Conservation (phyloP, 148 eudicot species). For the Chenopodium suecicum region DNA sequence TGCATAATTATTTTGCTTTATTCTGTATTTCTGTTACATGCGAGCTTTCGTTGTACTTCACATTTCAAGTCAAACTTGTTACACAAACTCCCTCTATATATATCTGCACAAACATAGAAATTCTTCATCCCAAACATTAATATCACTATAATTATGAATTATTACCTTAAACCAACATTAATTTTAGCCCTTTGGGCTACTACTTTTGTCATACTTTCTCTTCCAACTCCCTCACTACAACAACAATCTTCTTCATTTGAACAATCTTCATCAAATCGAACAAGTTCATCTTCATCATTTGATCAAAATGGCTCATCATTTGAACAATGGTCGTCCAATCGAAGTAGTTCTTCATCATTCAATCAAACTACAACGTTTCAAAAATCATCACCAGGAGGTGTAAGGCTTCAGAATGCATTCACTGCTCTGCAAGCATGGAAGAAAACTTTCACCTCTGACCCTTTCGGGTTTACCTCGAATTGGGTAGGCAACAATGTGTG, state of each 20-base stretch:
- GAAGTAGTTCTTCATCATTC: neutral
- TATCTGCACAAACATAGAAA: neutral
- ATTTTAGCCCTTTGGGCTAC: slow-evolving; percentile 24
- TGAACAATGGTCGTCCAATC: neutral
- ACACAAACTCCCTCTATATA: neutral
- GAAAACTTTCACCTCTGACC: slow-evolving; percentile 61
- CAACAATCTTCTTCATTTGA: neutral
- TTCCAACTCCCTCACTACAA: slow-evolving; percentile 33
- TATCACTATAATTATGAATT: slow-evolving; percentile 15
- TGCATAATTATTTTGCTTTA: neutral
- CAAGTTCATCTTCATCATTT: neutral
- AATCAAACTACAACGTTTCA: neutral
- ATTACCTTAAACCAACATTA: neutral
- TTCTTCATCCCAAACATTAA: neutral
- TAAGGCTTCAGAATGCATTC: slow-evolving; percentile 54
- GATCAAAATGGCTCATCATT: neutral
- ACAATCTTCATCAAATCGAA: neutral
- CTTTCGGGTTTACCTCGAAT: slow-evolving; percentile 46
- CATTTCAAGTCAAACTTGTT: neutral
- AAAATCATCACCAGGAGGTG: slow-evolving; percentile 2
- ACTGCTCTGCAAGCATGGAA: slow-evolving; percentile 76
- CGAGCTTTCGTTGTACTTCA: neutral
- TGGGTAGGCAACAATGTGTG: slow-evolving; percentile 67
- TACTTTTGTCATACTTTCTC: slow-evolving; percentile 26
- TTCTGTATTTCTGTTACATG: neutral